phyloP scores from a whole-genome alignment of 805 yeast species.

The Candida loeiensis region DNA sequence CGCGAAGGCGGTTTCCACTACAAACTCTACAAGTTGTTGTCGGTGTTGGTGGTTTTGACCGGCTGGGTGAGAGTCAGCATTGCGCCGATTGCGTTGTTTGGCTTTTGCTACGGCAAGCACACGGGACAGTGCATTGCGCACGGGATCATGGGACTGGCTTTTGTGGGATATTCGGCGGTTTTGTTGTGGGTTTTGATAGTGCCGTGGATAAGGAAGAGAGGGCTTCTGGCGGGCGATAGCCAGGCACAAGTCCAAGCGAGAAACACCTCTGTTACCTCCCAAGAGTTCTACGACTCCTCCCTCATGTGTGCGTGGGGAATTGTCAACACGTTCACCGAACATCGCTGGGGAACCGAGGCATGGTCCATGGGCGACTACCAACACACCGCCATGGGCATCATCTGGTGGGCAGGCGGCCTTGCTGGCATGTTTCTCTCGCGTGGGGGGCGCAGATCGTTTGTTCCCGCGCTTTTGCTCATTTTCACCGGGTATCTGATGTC shows the following conservation, averaged over 20 bases:
- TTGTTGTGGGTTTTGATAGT: constrained; percentile 62
- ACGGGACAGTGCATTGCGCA: constrained; percentile 97
- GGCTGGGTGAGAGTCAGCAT: constrained; percentile 81
- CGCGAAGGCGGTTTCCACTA: constrained; percentile 32
- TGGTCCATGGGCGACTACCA: constrained; percentile 95
- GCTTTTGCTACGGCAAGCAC: constrained; percentile 79
- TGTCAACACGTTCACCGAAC: constrained; percentile 93
- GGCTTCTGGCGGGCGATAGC: no score
- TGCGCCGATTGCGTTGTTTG: constrained; percentile 80
- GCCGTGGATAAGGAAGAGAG: constrained; percentile 64
- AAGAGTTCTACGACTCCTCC: constrained; percentile 79
- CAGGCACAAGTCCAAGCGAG: constrained; percentile 15
- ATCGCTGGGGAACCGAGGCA: constrained; percentile 84
- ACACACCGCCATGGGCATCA: constrained; percentile 93
- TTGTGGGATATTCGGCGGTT: constrained; percentile 74
- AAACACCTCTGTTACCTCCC: constrained; percentile 42
- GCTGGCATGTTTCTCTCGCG: constrained; percentile 76
- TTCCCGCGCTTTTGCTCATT: constrained; percentile 79
- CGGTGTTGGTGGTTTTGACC: constrained; percentile 46
- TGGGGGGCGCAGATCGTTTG: constrained; percentile 55
- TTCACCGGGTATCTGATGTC: constrained; percentile 96
- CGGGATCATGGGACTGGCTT: constrained; percentile 94
- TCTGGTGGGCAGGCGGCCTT: constrained; percentile 95
- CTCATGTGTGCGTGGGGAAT: constrained; percentile 89
- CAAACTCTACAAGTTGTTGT: constrained; percentile 39